These are phyloP conservation scores for Aspergillus panamensis DNA, from an alignment of 495 filamentous ascomycete genomes.

Conservation along the genomic window DNA sequence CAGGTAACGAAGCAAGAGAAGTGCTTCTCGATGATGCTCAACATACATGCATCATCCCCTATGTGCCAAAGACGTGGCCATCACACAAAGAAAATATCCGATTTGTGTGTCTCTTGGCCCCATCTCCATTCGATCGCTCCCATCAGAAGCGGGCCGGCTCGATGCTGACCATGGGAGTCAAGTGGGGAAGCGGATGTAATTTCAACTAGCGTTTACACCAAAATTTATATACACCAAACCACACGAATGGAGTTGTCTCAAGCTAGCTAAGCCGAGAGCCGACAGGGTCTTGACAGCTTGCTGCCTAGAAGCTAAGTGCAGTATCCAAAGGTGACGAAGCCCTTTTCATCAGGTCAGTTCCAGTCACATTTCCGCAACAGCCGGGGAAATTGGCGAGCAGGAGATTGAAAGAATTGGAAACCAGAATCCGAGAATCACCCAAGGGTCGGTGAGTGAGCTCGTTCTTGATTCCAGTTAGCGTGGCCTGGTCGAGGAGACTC, in stretches of 20 bases:
- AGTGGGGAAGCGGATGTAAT: neutral
- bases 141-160: slow-evolving; percentile 8
- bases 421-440: neutral
- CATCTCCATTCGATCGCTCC: neutral
- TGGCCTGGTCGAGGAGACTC: neutral
- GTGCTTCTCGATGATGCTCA: slow-evolving; percentile 10
- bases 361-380: neutral
- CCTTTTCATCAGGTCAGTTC: neutral
- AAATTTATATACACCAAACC: too few species aligned
- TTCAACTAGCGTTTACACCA: neutral
- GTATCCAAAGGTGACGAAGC: neutral
- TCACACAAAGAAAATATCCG: slow-evolving; percentile 17
- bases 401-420: neutral
- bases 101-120: slow-evolving; percentile 13
- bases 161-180: neutral
- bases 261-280: neutral
- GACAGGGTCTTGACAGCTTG: neutral
- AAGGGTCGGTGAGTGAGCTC: slow-evolving; percentile 11
- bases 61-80: slow-evolving; percentile 1
- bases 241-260: neutral
- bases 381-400: too few species aligned
- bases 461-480: neutral
- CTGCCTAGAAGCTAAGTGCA: neutral
- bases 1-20: neutral
- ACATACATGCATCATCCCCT: slow-evolving; percentile 16